A percentile compares a stretch with the other conserved stretches of the same genome.
Evolutionary conservation across 768 basidiomycete species (phyloP).

Genomic region (Udeniomyces megalosporus): DNA sequence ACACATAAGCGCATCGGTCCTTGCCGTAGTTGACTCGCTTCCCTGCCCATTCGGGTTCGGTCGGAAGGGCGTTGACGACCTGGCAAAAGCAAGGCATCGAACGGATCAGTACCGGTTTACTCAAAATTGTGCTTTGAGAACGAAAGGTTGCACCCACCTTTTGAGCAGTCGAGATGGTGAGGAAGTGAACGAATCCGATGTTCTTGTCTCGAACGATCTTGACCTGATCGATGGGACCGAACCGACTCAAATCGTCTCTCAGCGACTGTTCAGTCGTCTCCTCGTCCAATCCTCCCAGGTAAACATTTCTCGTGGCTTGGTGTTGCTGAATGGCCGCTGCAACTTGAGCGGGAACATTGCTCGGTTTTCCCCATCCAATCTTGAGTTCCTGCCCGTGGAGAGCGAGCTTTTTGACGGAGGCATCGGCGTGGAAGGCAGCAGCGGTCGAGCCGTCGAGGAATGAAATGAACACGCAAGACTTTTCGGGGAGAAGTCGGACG

Average conservation of each 20-base stretch:
- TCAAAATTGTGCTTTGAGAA: too few species aligned
- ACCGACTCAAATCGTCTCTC: conserved; percentile 75
- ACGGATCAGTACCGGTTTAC: too few species aligned
- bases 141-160: conserved; percentile 44
- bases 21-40: conserved; percentile 97
- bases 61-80: conserved; percentile 87
- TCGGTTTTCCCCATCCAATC: conserved; percentile 97
- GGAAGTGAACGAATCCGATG: conserved; percentile 96
- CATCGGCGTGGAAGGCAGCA: conserved; percentile 93
- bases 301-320: conserved; percentile 90
- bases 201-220: conserved; percentile 99
- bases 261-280: conserved; percentile 68
- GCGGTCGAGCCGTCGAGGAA: conserved; percentile 89
- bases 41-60: conserved; percentile 82
- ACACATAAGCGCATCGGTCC: conserved; percentile 52
- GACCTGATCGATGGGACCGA: conserved; percentile 95
- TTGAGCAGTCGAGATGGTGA: conserved; percentile 83
- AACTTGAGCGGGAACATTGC: conserved; percentile 70
- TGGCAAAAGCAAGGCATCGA: conserved; percentile 25
- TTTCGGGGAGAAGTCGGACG: conserved; percentile 86
- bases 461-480: conserved; percentile 93
- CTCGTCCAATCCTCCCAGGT: conserved; percentile 85
- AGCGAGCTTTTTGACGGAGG: conserved; percentile 78
- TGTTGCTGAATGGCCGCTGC: conserved; percentile 74
- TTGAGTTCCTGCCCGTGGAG: conserved; percentile 92